phyloP scores from a whole-genome alignment of 768 basidiomycete genomes.

The Hygrocybe coccinea region DNA sequence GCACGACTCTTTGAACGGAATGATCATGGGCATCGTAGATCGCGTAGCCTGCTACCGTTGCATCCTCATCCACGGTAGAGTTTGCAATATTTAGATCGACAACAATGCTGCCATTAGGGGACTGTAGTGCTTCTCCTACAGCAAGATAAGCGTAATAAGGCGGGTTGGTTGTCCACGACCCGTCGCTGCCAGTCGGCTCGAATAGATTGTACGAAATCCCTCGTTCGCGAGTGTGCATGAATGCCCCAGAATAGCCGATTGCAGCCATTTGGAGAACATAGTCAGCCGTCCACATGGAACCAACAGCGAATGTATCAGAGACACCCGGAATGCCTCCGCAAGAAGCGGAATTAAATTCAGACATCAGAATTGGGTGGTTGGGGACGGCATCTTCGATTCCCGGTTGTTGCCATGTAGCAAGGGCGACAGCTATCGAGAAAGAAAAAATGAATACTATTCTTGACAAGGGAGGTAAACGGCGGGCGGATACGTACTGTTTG shows the following conservation, averaged over 20 bases:
- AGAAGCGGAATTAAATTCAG: conserved; percentile 51
- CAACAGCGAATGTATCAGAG: conserved; percentile 49
- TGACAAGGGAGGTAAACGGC: background rate
- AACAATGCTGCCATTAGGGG: conserved; percentile 40
- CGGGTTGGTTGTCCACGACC: conserved; percentile 45
- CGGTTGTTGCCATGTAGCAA: conserved; percentile 44
- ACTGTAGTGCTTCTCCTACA: conserved; percentile 41
- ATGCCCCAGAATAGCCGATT: conserved; percentile 45
- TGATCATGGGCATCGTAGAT: conserved; percentile 51
- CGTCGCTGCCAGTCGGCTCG: conserved; percentile 34
- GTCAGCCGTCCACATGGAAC: conserved; percentile 48
- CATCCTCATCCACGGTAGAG: conserved; percentile 33
- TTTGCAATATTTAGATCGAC: conserved; percentile 42
- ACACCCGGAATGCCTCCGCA: conserved; percentile 49
- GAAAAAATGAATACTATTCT: background rate
- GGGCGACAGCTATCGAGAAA: conserved; percentile 29
- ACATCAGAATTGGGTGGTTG: conserved; percentile 38
- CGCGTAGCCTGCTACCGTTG: conserved; percentile 50
- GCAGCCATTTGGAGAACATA: conserved; percentile 50
- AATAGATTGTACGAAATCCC: conserved; percentile 52
- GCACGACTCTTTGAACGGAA: conserved; percentile 37
- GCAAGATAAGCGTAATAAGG: conserved; percentile 48
- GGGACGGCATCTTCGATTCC: conserved; percentile 35
- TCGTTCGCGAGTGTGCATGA: conserved; percentile 50
- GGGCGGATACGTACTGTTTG: conserved; percentile 34